phyloP scores from a whole-genome alignment of 2,329 filamentous ascomycete species.

The Thelonectria rubi region DNA sequence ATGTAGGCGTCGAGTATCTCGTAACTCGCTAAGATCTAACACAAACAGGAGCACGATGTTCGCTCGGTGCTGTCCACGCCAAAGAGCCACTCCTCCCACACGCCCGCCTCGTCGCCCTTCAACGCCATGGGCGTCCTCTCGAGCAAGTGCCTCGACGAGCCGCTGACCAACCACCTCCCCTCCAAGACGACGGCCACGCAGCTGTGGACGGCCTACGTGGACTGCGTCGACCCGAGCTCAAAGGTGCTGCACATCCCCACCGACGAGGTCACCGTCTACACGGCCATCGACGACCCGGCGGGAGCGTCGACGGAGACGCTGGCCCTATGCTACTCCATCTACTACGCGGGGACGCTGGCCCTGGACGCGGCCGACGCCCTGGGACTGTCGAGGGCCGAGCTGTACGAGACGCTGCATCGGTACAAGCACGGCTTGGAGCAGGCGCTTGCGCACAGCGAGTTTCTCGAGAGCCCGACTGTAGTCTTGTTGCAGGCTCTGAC shows the following conservation, averaged over 20 bases:
- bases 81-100: constrained; percentile 16
- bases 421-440: constrained; percentile 51
- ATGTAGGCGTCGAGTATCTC: constrained; percentile 37
- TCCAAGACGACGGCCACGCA: constrained; percentile 40
- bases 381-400: constrained; percentile 36
- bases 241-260: constrained; percentile 45
- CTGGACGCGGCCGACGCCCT: constrained; percentile 51
- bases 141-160: constrained; percentile 27
- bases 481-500: constrained; percentile 48
- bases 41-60: constrained; percentile 37
- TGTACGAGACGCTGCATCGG: constrained; percentile 35
- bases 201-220: constrained; percentile 45
- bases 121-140: constrained; percentile 49
- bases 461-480: constrained; percentile 52
- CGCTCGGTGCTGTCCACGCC: constrained; percentile 36
- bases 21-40: neutral
- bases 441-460: constrained; percentile 49
- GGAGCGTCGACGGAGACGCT: constrained; percentile 40
- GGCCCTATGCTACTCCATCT: constrained; percentile 59
- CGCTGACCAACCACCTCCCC: constrained; percentile 38
- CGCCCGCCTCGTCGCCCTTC: constrained; percentile 36
- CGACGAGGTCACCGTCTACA: constrained; percentile 46
- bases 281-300: constrained; percentile 42
- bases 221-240: constrained; percentile 43
- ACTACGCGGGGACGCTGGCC: constrained; percentile 56